These are phyloP conservation scores for Salix purpurea DNA, from an alignment of 345 rosid genomes.

Conservation along the genomic window DNA sequence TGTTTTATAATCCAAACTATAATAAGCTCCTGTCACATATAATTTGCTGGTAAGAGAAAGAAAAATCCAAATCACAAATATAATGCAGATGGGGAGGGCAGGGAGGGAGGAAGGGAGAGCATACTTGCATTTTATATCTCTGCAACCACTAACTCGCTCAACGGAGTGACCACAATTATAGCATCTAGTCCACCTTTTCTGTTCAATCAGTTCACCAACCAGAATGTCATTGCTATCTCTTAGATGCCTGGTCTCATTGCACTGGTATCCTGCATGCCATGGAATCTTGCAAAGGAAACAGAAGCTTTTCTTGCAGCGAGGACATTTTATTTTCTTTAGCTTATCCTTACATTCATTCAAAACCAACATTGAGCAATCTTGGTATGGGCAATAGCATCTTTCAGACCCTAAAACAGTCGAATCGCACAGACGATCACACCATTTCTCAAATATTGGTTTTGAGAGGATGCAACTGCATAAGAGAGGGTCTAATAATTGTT, in stretches of 20 bases:
- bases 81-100: not conserved
- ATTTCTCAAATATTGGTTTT: not conserved
- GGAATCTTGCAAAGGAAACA: slow-evolving; percentile 16
- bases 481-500: slow-evolving; percentile 9
- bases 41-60: too few relatives aligned
- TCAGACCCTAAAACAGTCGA: slow-evolving; percentile 2
- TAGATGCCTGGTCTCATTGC: slow-evolving; percentile 1
- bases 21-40: too few relatives aligned
- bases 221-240: slow-evolving; percentile 16
- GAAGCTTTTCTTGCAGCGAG: slow-evolving; percentile 11
- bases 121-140: slow-evolving; percentile 24
- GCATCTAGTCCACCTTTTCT: slow-evolving; percentile 26
- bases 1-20: too few relatives aligned
- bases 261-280: slow-evolving; percentile 19
- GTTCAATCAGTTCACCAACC: slow-evolving; percentile 23
- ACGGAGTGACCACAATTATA: slow-evolving; percentile 25
- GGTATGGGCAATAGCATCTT: slow-evolving; percentile 22
- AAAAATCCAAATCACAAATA: not conserved
- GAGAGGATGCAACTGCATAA: slow-evolving; percentile 8
- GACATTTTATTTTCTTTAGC: slow-evolving; percentile 18
- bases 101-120: not conserved
- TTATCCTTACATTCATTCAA: slow-evolving; percentile 18
- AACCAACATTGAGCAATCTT: slow-evolving; percentile 15
- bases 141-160: slow-evolving; percentile 22
- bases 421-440: slow-evolving; percentile 19